Conservation (phyloP, 768 basidiomycete genomes). For the Tremella mesenterica region DNA sequence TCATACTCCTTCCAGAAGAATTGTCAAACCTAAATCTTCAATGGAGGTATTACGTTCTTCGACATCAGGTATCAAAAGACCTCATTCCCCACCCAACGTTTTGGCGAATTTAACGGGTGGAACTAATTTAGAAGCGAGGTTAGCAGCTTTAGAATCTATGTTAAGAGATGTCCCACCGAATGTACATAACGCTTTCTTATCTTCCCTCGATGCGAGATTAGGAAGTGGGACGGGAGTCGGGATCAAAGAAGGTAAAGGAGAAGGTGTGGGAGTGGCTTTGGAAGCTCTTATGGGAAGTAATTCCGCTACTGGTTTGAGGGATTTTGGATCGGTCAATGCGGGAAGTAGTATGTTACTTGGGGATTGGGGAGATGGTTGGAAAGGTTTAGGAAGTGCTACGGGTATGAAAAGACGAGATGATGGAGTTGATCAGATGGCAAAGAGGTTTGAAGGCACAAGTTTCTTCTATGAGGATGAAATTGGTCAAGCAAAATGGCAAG, state of each 20-base stretch:
- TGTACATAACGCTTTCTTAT: constrained; percentile 44
- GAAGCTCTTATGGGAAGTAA: constrained; percentile 18
- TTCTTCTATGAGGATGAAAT: constrained; percentile 47
- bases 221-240: constrained; percentile 35
- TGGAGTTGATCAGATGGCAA: constrained; percentile 37
- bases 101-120: background rate
- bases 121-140: constrained; percentile 36
- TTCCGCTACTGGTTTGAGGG: background rate
- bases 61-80: constrained; percentile 8
- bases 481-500: constrained; percentile 45
- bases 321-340: constrained; percentile 3
- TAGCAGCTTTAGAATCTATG: constrained; percentile 44
- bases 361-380: constrained; percentile 6
- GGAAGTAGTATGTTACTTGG: background rate
- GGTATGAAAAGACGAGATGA: constrained; percentile 14
- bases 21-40: constrained; percentile 27
- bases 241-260: constrained; percentile 28
- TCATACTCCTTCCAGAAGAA: constrained; percentile 40
- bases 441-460: constrained; percentile 43
- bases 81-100: constrained; percentile 9
- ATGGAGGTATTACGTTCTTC: constrained; percentile 10
- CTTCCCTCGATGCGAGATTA: constrained; percentile 38
- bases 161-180: constrained; percentile 44
- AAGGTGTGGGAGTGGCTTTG: constrained; percentile 27
- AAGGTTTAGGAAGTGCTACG: constrained; percentile 1